Conservation (phyloP, 2,329 filamentous ascomycete species). For the Apiospora pterosperma region DNA sequence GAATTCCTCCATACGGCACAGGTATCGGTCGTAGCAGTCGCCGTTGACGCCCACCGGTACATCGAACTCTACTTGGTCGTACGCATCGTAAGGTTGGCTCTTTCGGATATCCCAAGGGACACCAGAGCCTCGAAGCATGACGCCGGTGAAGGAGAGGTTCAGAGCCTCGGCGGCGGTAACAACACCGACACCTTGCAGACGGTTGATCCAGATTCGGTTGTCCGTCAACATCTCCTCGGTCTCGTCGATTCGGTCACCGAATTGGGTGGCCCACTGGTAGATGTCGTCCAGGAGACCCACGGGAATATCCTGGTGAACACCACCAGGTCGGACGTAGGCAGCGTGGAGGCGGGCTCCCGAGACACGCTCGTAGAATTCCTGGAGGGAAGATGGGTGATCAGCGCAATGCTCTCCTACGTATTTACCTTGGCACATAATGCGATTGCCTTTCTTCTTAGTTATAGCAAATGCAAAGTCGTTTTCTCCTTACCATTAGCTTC, state of each 20-base stretch:
- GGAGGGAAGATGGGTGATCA: constrained; percentile 8
- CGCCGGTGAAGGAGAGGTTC: constrained; percentile 93
- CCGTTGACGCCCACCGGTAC: constrained; percentile 95
- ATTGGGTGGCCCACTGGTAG: constrained; percentile 99
- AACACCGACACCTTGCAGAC: constrained; percentile 87
- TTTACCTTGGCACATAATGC: background rate
- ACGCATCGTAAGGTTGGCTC: constrained; percentile 95
- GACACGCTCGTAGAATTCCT: constrained; percentile 99
- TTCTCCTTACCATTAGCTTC: constrained; percentile 85
- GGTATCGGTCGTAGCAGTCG: constrained; percentile 98
- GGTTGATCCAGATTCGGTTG: constrained; percentile 98
- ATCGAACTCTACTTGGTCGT: constrained; percentile 97
- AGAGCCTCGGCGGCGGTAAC: constrained; percentile 90
- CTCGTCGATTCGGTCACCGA: constrained; percentile 96
- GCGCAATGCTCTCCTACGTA: background rate
- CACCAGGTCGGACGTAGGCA: constrained; percentile 93
- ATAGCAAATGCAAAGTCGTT: background rate
- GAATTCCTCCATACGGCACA: constrained; percentile 99
- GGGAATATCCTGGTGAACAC: constrained; percentile 93
- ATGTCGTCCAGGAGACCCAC: constrained; percentile 95
- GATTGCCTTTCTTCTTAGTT: constrained; percentile 5
- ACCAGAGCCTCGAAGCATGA: constrained; percentile 96
- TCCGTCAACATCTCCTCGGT: constrained; percentile 98
- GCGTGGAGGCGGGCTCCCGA: constrained; percentile 96
- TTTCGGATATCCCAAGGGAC: constrained; percentile 96